Evolutionary conservation across 345 rosid genomes (phyloP), one percentile per base, ranked within the genome.

Genomic region (Firmiana major): DNA sequence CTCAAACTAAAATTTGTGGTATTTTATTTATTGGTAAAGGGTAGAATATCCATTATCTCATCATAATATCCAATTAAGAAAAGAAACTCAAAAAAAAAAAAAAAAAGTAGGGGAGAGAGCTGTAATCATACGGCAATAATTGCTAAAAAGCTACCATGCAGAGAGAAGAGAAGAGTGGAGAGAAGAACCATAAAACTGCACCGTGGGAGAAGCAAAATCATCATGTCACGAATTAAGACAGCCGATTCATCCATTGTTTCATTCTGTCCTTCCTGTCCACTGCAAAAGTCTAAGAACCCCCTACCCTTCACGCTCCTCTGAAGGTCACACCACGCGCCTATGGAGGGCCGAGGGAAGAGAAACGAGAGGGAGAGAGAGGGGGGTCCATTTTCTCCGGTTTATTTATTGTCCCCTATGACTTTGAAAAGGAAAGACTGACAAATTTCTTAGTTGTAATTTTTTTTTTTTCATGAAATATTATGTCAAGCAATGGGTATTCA

Each of bases 101-200:
- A 4, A 3, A 6, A 38, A 40, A 31, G 3, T 0, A 19, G 31
- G 19, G 11, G 19, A 31, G 36, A 7, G 40, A 13, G 78, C 70
- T 63, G 68, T 79, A 81, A 81, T 84, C 38, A 75, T 75, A 36
- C 28, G 34, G 75, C 83, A 84, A 77, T 84, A 79, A 84, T 79
- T 82, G 85, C 80, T 65, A 78, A 81, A 79, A 81, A 79, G 84
- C 84, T 77, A 78, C 78, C 80, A 45, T 75, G 83, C 79, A 77
- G 57, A 57, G 34, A 38, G 57, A 9, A 13, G 74, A 4, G 74
- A 9, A 21, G 22, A 74, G 55, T 43, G 9, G 63, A 9, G 28
- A 57, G 12, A 0, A 8, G 16, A 26, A 2, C 54, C 13, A 21
- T 38, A 16, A n/a, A 4, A 51, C 21, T 6, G 36, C 55, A 55